Conservation (phyloP, 306 rosid species). For the Amphicarpaea edgeworthii region DNA sequence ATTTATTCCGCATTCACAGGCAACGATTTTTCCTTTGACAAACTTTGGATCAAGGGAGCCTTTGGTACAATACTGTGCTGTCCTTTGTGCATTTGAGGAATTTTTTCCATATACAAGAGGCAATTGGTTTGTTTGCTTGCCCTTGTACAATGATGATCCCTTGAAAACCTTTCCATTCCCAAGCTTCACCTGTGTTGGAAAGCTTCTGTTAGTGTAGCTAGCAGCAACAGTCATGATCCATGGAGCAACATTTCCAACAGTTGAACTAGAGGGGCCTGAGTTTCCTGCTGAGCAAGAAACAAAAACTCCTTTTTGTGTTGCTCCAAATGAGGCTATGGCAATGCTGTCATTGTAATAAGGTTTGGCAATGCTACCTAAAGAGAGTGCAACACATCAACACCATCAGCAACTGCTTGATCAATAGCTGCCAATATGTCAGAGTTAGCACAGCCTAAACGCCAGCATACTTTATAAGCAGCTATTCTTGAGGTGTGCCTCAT, state of each 20-base stretch:
- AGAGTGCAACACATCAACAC: slow-evolving; percentile 71
- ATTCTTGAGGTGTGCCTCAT: slow-evolving; percentile 66
- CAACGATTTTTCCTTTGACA: slow-evolving; percentile 64
- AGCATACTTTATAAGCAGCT: slow-evolving; percentile 73
- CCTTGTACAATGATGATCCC: slow-evolving; percentile 65
- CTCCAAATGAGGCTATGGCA: slow-evolving; percentile 73
- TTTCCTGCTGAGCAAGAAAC: slow-evolving; percentile 76
- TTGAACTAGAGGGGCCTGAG: slow-evolving; percentile 63
- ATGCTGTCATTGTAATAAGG: slow-evolving; percentile 58
- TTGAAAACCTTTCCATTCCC: slow-evolving; percentile 60
- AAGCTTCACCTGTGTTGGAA: slow-evolving; percentile 61
- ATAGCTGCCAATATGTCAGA: slow-evolving; percentile 70
- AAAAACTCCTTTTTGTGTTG: slow-evolving; percentile 57
- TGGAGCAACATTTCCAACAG: slow-evolving; percentile 65
- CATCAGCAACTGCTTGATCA: slow-evolving; percentile 66
- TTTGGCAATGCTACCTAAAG: slow-evolving; percentile 59
- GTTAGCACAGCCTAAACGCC: slow-evolving; percentile 60
- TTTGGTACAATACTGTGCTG: slow-evolving; percentile 50
- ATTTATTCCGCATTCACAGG: slow-evolving; percentile 60
- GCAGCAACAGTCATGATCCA: slow-evolving; percentile 79
- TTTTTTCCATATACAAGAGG: slow-evolving; percentile 61
- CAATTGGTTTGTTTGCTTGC: slow-evolving; percentile 49
- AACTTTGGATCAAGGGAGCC: slow-evolving; percentile 54
- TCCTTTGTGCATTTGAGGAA: slow-evolving; percentile 51
- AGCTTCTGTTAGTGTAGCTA: slow-evolving; percentile 67